phyloP scores from a whole-genome alignment of 1,284 basidiomycete species.

The Sanghuangporus weigelae region DNA sequence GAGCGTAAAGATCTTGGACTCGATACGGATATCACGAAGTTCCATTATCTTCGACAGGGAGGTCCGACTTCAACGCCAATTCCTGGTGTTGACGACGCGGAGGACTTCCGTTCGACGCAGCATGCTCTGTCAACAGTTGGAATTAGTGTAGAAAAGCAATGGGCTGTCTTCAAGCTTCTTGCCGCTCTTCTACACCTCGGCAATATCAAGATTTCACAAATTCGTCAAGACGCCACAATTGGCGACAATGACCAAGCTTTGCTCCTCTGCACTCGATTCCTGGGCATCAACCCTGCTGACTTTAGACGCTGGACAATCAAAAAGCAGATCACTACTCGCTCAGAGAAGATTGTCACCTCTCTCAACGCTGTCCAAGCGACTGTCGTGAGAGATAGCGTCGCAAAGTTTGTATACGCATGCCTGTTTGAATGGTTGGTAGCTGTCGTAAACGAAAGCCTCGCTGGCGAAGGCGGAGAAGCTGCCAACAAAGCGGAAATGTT shows the following conservation, averaged over 20 bases:
- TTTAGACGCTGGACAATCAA: constrained; percentile 99
- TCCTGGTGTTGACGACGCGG: constrained; percentile 88
- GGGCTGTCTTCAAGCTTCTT: constrained; percentile 94
- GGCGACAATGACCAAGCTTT: constrained; percentile 85
- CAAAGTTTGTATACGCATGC: constrained; percentile 98
- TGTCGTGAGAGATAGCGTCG: constrained; percentile 95
- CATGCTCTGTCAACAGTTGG: constrained; percentile 95
- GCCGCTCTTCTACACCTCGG: constrained; percentile 94
- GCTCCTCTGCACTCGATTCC: constrained; percentile 77
- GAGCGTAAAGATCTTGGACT: constrained; percentile 94
- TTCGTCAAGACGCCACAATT: constrained; percentile 80
- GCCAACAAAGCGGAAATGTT: constrained; percentile 91
- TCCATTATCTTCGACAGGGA: constrained; percentile 92
- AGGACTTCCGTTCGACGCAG: constrained; percentile 93
- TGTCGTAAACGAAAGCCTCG: constrained; percentile 93
- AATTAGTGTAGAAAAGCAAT: constrained; percentile 95
- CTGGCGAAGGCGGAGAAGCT: constrained; percentile 85
- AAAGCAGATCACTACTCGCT: constrained; percentile 92
- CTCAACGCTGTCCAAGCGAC: constrained; percentile 87
- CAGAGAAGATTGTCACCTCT: constrained; percentile 91
- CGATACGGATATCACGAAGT: constrained; percentile 81
- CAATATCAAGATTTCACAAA: constrained; percentile 86
- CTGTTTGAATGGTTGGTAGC: constrained; percentile 98
- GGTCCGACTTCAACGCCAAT: constrained; percentile 85
- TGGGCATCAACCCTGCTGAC: constrained; percentile 88